phyloP scores from a whole-genome alignment of 2,329 filamentous ascomycete genomes.

The Cercospora janseana region DNA sequence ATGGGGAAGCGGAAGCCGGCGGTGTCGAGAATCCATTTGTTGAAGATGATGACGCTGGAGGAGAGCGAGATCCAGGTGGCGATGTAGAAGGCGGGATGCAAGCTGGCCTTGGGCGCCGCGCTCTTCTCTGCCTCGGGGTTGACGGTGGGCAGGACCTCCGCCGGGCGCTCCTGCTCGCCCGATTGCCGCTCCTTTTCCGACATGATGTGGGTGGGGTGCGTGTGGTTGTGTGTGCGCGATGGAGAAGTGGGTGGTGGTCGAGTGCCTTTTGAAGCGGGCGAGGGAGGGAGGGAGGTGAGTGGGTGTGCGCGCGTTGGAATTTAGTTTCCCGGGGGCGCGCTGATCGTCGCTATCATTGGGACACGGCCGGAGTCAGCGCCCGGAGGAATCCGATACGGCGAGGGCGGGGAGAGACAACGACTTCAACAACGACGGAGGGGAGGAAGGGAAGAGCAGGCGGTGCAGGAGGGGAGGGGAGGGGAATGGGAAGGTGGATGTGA shows the following conservation, averaged over 20 bases:
- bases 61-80: constrained; percentile 85
- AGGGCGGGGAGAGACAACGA: too few species aligned
- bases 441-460: too few species aligned
- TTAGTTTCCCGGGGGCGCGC: background rate
- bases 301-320: too few species aligned
- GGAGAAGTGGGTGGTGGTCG: background rate
- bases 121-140: constrained; percentile 72
- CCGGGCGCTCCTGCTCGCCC: constrained; percentile 65
- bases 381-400: too few species aligned
- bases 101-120: constrained; percentile 59
- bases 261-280: background rate
- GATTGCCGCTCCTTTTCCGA: constrained; percentile 82
- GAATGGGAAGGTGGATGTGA: too few species aligned
- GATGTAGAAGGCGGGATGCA: constrained; percentile 87
- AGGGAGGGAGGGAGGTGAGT: background rate
- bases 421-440: too few species aligned
- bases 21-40: constrained; percentile 95
- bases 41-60: constrained; percentile 95
- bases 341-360: background rate
- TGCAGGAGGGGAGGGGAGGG: too few species aligned
- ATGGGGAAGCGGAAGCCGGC: constrained; percentile 72
- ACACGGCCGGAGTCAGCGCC: too few species aligned
- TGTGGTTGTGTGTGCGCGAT: constrained; percentile 48
- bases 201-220: constrained; percentile 54
- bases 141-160: constrained; percentile 71